phyloP scores from a whole-genome alignment of 257 asterid species.

The Perilla frutescens region DNA sequence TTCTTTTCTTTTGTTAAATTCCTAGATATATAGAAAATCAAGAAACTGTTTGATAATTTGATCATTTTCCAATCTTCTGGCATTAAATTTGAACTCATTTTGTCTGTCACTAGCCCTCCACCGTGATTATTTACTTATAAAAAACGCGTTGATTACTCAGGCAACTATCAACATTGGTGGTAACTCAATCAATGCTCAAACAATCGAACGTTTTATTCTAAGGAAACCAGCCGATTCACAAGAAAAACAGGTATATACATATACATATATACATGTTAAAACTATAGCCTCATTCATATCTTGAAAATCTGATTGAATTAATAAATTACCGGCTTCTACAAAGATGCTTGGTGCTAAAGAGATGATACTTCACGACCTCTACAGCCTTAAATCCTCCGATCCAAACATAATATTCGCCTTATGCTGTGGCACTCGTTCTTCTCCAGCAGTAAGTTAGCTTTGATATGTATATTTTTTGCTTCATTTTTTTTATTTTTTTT shows the following conservation, averaged over 20 bases:
- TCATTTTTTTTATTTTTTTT: not conserved
- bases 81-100: not conserved
- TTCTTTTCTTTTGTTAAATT: not conserved
- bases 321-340: not conserved
- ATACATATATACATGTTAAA: no score
- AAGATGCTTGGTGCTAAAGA: slow-evolving; percentile 43
- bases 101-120: not conserved
- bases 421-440: slow-evolving; percentile 88
- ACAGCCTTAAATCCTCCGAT: slow-evolving; percentile 70
- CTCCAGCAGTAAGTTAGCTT: slow-evolving; percentile 74
- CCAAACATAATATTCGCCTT: slow-evolving; percentile 84
- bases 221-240: slow-evolving; percentile 62
- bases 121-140: not conserved
- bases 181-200: slow-evolving; percentile 60
- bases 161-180: slow-evolving; percentile 77
- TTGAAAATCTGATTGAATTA: not conserved
- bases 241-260: slow-evolving; percentile 55
- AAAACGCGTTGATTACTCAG: slow-evolving; percentile 41
- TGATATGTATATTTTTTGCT: not conserved
- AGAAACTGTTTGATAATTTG: not conserved
- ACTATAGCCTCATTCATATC: not conserved
- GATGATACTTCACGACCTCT: slow-evolving; percentile 51
- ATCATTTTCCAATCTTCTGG: not conserved
- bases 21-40: not conserved
- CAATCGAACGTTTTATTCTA: slow-evolving; percentile 66